Evolutionary conservation across 257 asterid species (phyloP), one percentile per base, ranked within the genome.

Genomic region (Apocynum venetum): DNA sequence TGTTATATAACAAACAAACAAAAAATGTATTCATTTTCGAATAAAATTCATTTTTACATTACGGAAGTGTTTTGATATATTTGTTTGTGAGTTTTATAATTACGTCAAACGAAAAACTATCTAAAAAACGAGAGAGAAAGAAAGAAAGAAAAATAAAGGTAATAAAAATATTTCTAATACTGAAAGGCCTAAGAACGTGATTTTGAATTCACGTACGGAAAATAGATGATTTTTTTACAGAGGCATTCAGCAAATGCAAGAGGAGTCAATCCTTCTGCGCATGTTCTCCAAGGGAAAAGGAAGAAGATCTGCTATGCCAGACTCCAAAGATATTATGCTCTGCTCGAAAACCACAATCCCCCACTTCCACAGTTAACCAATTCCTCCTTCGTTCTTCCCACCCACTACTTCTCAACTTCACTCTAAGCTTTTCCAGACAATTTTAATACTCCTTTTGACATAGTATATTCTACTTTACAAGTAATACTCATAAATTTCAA

Each of bases 301-400:
- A 38, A 59, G 65, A 59, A 65, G 48, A 68, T 73, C 61, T 67
- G 35, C 77, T 66, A 31, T 80, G 77, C 61, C 80, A 70, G 77
- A 75, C 60, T 25, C 63, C 73, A 80, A 77, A 70, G 78, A 60
- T 75, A 60, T 60, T 76, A 76, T 80, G 59, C 74, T 49, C 56
- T 60, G 75, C 73, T 75, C 69, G 83, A 80, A 61, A 76, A 80
- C 59, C 60, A 40, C 68, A 40, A 43, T 7, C 70, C 19, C 68
- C 44, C n/a, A 3, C 70, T 60, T 61, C 15, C 73, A 68, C n/a
- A 46, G 1, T n/a, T 6, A 10, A 43, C 14, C 73, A 15, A 38
- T 43, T 46, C 55, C 15, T 46, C 56, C 56, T 46, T 17, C 52
- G 12, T 15, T 41, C 52, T 17, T 69, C 35, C 4, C 15, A 41